Percentiles rank a stretch among this genome's conserved stretches.
These are phyloP conservation scores for Miscanthus sacchariflorus DNA, from an alignment of 202 grass and related monocot species.

Conservation along the genomic window DNA sequence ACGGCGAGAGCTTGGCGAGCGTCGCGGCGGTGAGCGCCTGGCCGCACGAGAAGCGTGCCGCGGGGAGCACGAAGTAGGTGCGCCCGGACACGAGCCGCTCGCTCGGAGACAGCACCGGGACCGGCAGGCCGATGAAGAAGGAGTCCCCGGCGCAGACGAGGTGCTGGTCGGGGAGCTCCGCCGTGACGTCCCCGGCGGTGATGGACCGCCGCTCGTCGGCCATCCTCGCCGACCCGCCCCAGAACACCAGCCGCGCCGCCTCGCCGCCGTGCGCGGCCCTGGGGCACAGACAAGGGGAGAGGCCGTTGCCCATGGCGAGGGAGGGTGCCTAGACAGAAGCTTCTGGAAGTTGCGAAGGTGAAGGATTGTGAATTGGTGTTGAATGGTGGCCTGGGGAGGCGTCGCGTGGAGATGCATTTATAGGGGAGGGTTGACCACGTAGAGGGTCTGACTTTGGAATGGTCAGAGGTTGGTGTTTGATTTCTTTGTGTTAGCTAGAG, in stretches of 20 bases:
- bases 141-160: slow-evolving; percentile 74
- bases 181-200: slow-evolving; percentile 71
- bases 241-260: slow-evolving; percentile 63
- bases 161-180: slow-evolving; percentile 57
- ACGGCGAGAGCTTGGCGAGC: slow-evolving; percentile 77
- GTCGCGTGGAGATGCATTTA: slow-evolving; percentile 40
- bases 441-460: slow-evolving; percentile 60
- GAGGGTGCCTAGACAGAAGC: slow-evolving; percentile 26
- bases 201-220: not conserved
- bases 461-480: slow-evolving; percentile 45
- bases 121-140: slow-evolving; percentile 85
- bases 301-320: slow-evolving; percentile 72
- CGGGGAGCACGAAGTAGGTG: slow-evolving; percentile 88
- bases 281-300: slow-evolving; percentile 63
- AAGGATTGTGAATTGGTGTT: not conserved
- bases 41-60: slow-evolving; percentile 58
- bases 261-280: not conserved
- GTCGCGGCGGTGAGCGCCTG: slow-evolving; percentile 76
- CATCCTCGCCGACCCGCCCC: slow-evolving; percentile 60
- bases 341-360: slow-evolving; percentile 17
- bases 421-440: slow-evolving; percentile 26
- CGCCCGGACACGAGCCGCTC: slow-evolving; percentile 66
- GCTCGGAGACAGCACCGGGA: slow-evolving; percentile 60
- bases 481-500: slow-evolving; percentile 31
- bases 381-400: slow-evolving; percentile 9